phyloP scores from a whole-genome alignment of 78 protist species.

The Dictyostelium brefeldianum region DNA sequence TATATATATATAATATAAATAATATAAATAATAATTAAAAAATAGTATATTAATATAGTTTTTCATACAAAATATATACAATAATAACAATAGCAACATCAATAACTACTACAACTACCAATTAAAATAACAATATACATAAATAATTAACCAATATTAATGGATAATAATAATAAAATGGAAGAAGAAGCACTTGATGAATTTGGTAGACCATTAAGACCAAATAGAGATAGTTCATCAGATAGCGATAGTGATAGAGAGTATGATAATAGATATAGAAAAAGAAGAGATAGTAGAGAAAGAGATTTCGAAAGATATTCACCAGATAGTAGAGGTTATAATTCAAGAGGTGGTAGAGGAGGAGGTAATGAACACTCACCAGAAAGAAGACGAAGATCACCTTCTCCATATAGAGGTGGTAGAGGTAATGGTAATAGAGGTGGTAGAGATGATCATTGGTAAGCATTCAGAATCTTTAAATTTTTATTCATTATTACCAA shows the following conservation, averaged over 20 bases:
- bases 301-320: constrained; percentile 34
- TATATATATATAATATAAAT: no score
- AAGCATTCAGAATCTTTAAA: not conserved
- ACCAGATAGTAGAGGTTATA: constrained; percentile 10
- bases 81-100: no score
- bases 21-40: no score
- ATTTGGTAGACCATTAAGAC: constrained; percentile 78
- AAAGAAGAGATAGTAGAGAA: constrained; percentile 42
- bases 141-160: no score
- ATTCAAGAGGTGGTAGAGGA: not conserved
- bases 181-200: constrained; percentile 71
- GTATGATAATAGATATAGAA: constrained; percentile 14
- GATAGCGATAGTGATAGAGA: constrained; percentile 68
- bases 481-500: not conserved
- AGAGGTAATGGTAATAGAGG: constrained; percentile 31
- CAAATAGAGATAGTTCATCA: constrained; percentile 45
- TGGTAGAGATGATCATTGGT: constrained; percentile 9
- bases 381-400: constrained; percentile 28
- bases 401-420: not conserved
- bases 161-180: not conserved
- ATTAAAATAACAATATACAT: no score
- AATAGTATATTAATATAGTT: no score
- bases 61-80: no score
- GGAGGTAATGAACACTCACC: constrained; percentile 61
- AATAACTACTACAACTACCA: no score